Conservation (phyloP, 2,329 filamentous ascomycete species). For the Corinectria fuckeliana region DNA sequence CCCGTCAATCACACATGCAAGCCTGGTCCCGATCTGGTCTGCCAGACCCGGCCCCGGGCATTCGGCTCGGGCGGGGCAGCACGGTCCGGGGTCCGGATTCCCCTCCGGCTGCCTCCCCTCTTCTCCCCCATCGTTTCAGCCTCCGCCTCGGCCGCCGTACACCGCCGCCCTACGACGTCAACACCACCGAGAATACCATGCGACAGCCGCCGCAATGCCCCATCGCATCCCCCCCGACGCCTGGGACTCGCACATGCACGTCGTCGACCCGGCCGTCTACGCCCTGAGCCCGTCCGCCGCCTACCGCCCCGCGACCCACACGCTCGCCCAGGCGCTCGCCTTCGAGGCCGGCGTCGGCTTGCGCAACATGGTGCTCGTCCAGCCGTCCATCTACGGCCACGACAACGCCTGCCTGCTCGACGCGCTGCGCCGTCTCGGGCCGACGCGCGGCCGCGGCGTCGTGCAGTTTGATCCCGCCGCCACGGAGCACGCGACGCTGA, state of each 20-base stretch:
- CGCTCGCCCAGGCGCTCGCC: conserved; percentile 55
- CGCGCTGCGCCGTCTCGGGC: conserved; percentile 57
- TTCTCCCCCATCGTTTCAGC: conserved; percentile 9
- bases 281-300: conserved; percentile 54
- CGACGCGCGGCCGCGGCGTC: conserved; percentile 58
- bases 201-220: conserved; percentile 10
- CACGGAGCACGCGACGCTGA: conserved; percentile 46
- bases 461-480: conserved; percentile 60
- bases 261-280: conserved; percentile 60
- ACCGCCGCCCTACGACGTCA: neutral
- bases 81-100: neutral
- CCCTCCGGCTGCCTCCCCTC: too few relatives aligned
- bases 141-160: neutral
- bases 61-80: neutral
- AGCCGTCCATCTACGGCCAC: conserved; percentile 66
- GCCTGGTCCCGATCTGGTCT: neutral
- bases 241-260: conserved; percentile 71
- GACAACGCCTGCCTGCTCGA: conserved; percentile 67
- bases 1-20: too few relatives aligned
- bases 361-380: conserved; percentile 63
- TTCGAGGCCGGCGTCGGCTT: conserved; percentile 61
- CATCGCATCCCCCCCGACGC: conserved; percentile 49
- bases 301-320: conserved; percentile 59
- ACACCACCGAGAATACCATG: neutral
- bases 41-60: neutral